Percentiles rank a stretch among this genome's conserved stretches.
Conservation (phyloP, 345 rosid species). For the Bruguiera sexangula region DNA sequence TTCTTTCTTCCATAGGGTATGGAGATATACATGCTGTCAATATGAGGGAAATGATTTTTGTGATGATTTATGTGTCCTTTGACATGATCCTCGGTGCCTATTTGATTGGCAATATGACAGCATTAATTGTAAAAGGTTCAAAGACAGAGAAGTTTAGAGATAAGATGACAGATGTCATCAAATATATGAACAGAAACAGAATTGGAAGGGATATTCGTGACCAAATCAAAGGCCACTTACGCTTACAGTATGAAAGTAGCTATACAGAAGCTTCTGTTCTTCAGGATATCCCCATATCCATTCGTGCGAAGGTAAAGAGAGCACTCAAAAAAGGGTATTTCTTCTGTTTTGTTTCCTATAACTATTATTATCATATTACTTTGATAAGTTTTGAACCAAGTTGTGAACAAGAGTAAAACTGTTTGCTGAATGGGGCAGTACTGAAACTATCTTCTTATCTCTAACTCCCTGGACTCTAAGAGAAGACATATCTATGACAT, state of each 20-base stretch:
- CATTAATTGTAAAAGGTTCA: conserved; percentile 94
- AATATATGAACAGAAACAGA: conserved; percentile 81
- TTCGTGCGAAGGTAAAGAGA: conserved; percentile 76
- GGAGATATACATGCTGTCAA: conserved; percentile 99
- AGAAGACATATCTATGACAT: too few relatives aligned
- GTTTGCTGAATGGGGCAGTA: too few relatives aligned
- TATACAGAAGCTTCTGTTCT: conserved; percentile 76
- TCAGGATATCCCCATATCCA: conserved; percentile 81
- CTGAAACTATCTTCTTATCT: too few relatives aligned
- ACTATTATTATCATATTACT: too few relatives aligned
- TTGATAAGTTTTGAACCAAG: too few relatives aligned
- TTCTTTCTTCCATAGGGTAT: conserved; percentile 56
- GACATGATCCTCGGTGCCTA: conserved; percentile 99
- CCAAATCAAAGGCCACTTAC: conserved; percentile 73
- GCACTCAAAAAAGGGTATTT: too few relatives aligned
- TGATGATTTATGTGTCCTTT: conserved; percentile 85
- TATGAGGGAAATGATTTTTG: conserved; percentile 90
- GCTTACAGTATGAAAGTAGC: conserved; percentile 77
- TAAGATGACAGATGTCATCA: conserved; percentile 82
- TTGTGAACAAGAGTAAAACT: too few relatives aligned
- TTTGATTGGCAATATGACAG: conserved; percentile 96
- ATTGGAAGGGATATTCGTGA: conserved; percentile 63
- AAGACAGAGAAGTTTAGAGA: conserved; percentile 94
- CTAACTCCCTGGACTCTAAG: too few relatives aligned
- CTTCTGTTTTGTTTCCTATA: background rate